Evolutionary conservation across 2,329 filamentous ascomycete genomes (phyloP).

Genomic region (Colletotrichum sp.): DNA sequence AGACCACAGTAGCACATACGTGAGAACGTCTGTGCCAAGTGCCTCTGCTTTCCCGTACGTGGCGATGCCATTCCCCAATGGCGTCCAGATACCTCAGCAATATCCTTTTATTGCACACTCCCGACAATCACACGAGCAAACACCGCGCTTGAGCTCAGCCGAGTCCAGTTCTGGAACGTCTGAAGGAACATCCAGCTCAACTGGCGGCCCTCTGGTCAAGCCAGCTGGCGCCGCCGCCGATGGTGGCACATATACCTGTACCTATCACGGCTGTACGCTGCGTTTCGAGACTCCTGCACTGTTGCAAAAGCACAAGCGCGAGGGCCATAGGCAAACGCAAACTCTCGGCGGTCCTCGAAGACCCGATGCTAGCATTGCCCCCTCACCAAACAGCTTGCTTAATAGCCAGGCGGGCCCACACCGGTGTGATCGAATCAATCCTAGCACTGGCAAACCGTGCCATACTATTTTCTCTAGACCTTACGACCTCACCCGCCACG

Average conservation of each 20-base stretch:
- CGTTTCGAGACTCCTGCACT: constrained; percentile 88
- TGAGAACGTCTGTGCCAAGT: background rate
- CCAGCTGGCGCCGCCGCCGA: constrained; percentile 74
- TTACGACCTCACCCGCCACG: constrained; percentile 95
- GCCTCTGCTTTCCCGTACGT: constrained; percentile 29
- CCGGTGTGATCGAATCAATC: constrained; percentile 91
- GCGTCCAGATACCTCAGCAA: constrained; percentile 52
- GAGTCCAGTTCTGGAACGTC: constrained; percentile 38
- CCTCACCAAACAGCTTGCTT: constrained; percentile 57
- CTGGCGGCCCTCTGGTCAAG: constrained; percentile 39
- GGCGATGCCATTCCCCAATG: constrained; percentile 39
- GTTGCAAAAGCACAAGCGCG: constrained; percentile 94
- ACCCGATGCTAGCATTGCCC: constrained; percentile 44
- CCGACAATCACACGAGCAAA: constrained; percentile 35
- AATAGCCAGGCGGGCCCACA: constrained; percentile 94
- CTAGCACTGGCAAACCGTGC: constrained; percentile 93
- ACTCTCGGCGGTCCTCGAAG: constrained; percentile 45
- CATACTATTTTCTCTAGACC: constrained; percentile 93
- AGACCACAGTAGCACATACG: background rate
- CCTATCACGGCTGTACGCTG: constrained; percentile 86
- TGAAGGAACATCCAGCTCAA: constrained; percentile 28
- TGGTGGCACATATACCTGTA: constrained; percentile 92
- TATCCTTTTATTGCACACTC: constrained; percentile 54
- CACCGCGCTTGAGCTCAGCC: constrained; percentile 46
- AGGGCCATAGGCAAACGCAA: constrained; percentile 83